These are phyloP conservation scores for Radiomyces spectabilis DNA, from an alignment of 192 early-diverging fungal genomes.

Conservation along the genomic window DNA sequence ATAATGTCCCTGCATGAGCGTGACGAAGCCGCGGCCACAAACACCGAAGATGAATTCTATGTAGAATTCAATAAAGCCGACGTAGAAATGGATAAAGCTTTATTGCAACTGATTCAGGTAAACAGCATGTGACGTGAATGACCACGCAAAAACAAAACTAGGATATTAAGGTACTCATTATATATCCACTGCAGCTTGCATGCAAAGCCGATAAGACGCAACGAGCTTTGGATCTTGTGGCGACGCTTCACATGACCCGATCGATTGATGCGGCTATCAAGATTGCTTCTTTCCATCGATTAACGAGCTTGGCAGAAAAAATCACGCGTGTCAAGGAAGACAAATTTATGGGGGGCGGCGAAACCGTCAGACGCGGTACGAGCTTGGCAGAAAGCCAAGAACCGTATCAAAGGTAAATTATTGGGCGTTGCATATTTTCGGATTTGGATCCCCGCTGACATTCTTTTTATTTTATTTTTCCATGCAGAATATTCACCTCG, in stretches of 20 bases:
- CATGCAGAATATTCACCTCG: background rate
- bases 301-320: slow-evolving; percentile 67
- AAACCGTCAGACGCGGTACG: too few relatives aligned
- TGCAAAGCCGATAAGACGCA: slow-evolving; percentile 72
- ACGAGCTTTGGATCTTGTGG: slow-evolving; percentile 73
- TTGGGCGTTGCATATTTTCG: too few relatives aligned
- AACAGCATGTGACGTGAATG: background rate
- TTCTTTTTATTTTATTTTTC: background rate
- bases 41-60: slow-evolving; percentile 21
- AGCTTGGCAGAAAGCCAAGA: background rate
- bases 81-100: slow-evolving; percentile 73
- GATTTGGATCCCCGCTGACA: too few relatives aligned
- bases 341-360: slow-evolving; percentile 2
- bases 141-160: background rate
- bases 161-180: slow-evolving; percentile 1
- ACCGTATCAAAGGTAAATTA: background rate
- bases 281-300: slow-evolving; percentile 64
- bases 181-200: slow-evolving; percentile 35
- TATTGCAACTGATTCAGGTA: slow-evolving; percentile 72
- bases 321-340: slow-evolving; percentile 42
- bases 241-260: slow-evolving; percentile 46
- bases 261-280: slow-evolving; percentile 81
- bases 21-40: slow-evolving; percentile 43
- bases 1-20: slow-evolving; percentile 50
- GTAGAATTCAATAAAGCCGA: slow-evolving; percentile 41